Base-by-base conservation (phyloP, 2,329 filamentous ascomycete genomes). In the Emergomyces africanus region DNA sequence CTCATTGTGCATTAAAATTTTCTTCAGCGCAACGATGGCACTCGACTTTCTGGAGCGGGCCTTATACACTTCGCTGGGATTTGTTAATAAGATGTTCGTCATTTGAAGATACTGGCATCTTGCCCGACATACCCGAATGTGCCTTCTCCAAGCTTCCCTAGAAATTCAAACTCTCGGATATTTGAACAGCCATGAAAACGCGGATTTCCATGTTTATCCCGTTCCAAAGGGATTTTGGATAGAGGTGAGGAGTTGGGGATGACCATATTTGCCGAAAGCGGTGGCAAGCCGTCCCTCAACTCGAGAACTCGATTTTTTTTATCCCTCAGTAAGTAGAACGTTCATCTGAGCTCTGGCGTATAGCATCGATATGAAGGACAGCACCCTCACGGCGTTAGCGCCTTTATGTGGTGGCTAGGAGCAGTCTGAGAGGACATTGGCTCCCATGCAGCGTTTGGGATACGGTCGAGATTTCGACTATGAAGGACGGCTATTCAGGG, bases 1-100 rank as follows among this genome's bases (percentile, higher is more conserved):
- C 77, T 99, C 94, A 72, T 97, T 95, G 72, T 97, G 94, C 89
- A 97, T 96, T 65, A 99, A 84, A 65, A 99, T 99, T 81, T 97
- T 97, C 78, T 99, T 99, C 69, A 99, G 75, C 3, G 94, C 94
- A 61, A 96, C 88, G 51, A 92, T 74, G 28, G 83, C 80, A 58
- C 88, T 87, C 1, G 84, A 88, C 68, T 82, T 87, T 67, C 83
- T 86, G 33, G 88, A 90, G 62, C 83, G 83, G 62, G 90, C 94
- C 69, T 92, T 94, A 73, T 96, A 90, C 44, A 97, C 94, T 76
- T 97, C 90, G 65, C 86, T 88, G 63, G 33, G 14, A 54, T 35
- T n/a, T 20, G 50, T 37, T 25, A 35, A 54, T 54, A 37, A 39
- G n/a, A 23, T 37, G 15, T 37, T 25, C 18, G 10, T 39, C 33